Evolutionary conservation across 768 basidiomycete species (phyloP).

Genomic region (Pleurotus djamor): DNA sequence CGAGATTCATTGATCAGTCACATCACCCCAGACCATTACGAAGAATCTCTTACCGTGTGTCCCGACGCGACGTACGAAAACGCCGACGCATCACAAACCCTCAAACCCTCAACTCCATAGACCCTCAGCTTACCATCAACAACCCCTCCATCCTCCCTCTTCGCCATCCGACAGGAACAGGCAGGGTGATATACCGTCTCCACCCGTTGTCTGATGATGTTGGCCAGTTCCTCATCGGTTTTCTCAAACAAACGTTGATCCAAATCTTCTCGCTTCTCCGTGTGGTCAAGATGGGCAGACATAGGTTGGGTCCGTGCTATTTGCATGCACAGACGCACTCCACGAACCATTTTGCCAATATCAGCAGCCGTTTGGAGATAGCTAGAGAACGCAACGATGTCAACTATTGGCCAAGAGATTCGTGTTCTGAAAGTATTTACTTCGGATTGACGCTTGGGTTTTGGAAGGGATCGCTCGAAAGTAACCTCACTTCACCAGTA

Average conservation of each 20-base stretch:
- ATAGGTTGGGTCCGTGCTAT: constrained; percentile 39
- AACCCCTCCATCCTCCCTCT: constrained; percentile 35
- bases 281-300: constrained; percentile 31
- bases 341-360: constrained; percentile 38
- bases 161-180: constrained; percentile 45
- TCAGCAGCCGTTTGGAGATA: constrained; percentile 41
- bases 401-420: neutral
- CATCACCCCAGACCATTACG: neutral
- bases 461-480: constrained; percentile 39
- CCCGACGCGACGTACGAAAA: constrained; percentile 39
- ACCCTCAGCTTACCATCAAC: constrained; percentile 41
- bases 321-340: constrained; percentile 33
- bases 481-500: constrained; percentile 34
- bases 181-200: constrained; percentile 47
- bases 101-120: constrained; percentile 38
- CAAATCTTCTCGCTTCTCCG: constrained; percentile 27
- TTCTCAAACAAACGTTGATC: constrained; percentile 35
- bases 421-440: constrained; percentile 10
- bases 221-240: constrained; percentile 34
- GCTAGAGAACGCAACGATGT: constrained; percentile 18
- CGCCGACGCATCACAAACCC: constrained; percentile 40
- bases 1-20: too few relatives aligned
- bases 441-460: constrained; percentile 43
- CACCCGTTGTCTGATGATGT: constrained; percentile 34
- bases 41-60: constrained; percentile 31